phyloP scores from a whole-genome alignment of 805 yeast genomes.

The Candida incommunis region DNA sequence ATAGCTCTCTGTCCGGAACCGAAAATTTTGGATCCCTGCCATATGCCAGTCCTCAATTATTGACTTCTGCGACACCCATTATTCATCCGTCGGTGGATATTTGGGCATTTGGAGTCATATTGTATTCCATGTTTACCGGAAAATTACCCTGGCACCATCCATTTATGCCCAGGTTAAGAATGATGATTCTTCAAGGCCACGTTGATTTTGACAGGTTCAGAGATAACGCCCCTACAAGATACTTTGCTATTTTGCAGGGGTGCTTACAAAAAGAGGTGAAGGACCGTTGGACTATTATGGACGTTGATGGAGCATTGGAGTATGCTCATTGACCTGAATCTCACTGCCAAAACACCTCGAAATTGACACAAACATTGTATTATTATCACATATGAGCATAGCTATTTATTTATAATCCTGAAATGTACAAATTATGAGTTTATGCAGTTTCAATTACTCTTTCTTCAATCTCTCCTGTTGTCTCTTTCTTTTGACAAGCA shows the following conservation, averaged over 20 bases:
- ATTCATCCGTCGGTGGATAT: conserved; percentile 61
- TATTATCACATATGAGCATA: no score
- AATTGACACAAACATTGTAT: no score
- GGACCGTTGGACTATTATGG: background rate
- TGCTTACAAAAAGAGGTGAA: background rate
- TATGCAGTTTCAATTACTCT: no score
- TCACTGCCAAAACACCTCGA: no score
- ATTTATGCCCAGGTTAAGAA: conserved; percentile 67
- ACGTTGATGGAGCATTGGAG: background rate
- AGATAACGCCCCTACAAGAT: background rate
- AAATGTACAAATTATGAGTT: no score
- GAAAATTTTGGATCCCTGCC: conserved; percentile 58
- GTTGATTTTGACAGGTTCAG: conserved; percentile 34
- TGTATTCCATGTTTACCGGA: conserved; percentile 61
- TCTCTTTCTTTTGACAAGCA: conserved; percentile 18
- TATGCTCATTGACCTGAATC: background rate
- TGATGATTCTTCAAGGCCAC: conserved; percentile 55
- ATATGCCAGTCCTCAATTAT: conserved; percentile 80
- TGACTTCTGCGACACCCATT: conserved; percentile 42
- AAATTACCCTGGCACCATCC: conserved; percentile 71
- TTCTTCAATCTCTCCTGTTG: conserved; percentile 4
- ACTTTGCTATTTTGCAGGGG: background rate
- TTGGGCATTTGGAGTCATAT: conserved; percentile 81
- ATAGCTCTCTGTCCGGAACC: background rate
- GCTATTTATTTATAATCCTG: no score